Evolutionary conservation across 2,329 filamentous ascomycete genomes (phyloP).

Genomic region (Dactylellina haptotyla): DNA sequence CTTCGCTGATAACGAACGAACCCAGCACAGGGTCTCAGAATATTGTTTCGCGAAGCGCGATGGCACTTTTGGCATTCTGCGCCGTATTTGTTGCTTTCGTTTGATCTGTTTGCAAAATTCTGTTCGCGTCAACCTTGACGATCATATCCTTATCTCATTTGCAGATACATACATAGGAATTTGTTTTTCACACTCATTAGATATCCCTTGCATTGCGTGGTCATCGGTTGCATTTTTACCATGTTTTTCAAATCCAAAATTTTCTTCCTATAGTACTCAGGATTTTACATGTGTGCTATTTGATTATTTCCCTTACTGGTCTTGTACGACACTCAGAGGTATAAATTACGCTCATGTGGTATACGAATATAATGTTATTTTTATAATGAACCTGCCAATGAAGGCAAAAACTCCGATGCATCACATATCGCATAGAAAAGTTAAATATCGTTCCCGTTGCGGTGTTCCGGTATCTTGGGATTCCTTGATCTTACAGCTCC

Average conservation of each 20-base stretch:
- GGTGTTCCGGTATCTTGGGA: background rate
- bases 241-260: slow-evolving; percentile 8
- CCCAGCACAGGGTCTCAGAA: slow-evolving; percentile 21
- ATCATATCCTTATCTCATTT: slow-evolving; percentile 2
- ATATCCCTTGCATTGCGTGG: slow-evolving; percentile 38
- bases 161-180: background rate
- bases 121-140: background rate
- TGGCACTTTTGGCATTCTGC: slow-evolving; percentile 14
- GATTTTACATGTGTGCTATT: background rate
- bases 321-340: slow-evolving; percentile 11
- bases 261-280: background rate
- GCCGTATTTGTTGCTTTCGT: slow-evolving; percentile 27
- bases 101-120: background rate
- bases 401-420: slow-evolving; percentile 28
- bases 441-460: slow-evolving; percentile 9
- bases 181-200: slow-evolving; percentile 27
- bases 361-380: background rate
- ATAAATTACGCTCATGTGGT: slow-evolving; percentile 4
- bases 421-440: slow-evolving; percentile 8
- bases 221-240: slow-evolving; percentile 24
- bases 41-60: background rate
- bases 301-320: background rate
- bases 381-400: slow-evolving; percentile 38
- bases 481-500: too few species aligned
- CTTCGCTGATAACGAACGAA: slow-evolving; percentile 38